Base-by-base conservation (phyloP, 2,329 filamentous ascomycete species). In the Fusarium piperis region DNA sequence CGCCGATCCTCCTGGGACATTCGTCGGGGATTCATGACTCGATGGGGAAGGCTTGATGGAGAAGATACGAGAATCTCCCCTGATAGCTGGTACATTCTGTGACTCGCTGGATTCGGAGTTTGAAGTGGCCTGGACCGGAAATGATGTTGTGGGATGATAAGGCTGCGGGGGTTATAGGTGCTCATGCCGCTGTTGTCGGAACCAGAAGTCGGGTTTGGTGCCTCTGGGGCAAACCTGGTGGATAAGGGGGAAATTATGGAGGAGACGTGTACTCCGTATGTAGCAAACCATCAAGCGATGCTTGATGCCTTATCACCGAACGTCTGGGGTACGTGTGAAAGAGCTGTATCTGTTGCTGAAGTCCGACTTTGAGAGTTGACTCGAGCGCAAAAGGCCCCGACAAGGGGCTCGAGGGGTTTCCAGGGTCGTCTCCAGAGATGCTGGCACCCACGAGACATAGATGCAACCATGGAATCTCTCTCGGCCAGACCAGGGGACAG, bases 181-280 rank as follows among this genome's bases (percentile, higher is more conserved):
- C 30, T 59, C 39, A 39, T 46, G 58, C 39, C 62, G 15, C 63
- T 60, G 52, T 60, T 67, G 60, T 69, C 59, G 44, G 44, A 51
- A 51, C 44, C n/a, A 28, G 44, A 51, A 52, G 38, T 57, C 58
- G 44, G 30, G 23, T 28, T 52, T 46, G 44, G 65, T 71, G 64
- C 32, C 60, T 53, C 60, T 46, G 67, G 36, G 18, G 28, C 46
- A 41, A 52, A 18, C 38, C 41, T 36, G 41, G 70, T 71, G 74
- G 74, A 58, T 71, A 57, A 61, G 51, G 59, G 65, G 60, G 71
- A 75, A 70, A 75, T 73, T 67, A 73, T 64, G 65, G 60, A 70
- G 66, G 70, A 56, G 67, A 57, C 51, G 28, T 28, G 44, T 23
- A 23, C 23, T 23, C 23, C 23, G 23, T 28, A 16, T 53, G 52